A percentile compares a stretch with the other conserved stretches of the same genome.
phyloP scores from a whole-genome alignment of 441 rosid species.

The Capsella rubella region DNA sequence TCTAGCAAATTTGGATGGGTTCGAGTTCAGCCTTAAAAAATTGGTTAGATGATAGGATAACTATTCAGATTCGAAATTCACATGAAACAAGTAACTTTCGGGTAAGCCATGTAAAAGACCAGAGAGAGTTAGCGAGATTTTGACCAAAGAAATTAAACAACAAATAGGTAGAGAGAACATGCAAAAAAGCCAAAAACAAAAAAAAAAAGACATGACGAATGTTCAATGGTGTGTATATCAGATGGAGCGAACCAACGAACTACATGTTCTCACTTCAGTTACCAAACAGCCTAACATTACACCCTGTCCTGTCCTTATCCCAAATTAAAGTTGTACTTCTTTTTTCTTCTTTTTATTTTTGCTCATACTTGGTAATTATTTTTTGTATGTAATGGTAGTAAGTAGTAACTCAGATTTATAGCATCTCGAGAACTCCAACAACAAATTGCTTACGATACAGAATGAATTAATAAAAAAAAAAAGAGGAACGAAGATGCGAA shows the following conservation, averaged over 20 bases:
- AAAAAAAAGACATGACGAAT: not conserved
- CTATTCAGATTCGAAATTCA: not conserved
- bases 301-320: conserved; percentile 30
- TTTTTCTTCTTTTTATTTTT: too few species aligned
- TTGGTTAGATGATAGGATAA: not conserved
- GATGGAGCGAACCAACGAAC: conserved; percentile 22
- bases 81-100: conserved; percentile 8
- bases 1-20: too few species aligned
- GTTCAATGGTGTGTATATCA: conserved; percentile 20
- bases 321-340: not conserved
- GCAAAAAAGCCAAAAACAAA: not conserved
- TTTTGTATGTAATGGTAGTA: not conserved
- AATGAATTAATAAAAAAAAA: not conserved
- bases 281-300: conserved; percentile 28
- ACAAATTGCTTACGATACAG: not conserved
- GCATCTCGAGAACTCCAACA: not conserved
- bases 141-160: not conserved
- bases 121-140: conserved; percentile 1
- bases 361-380: too few species aligned
- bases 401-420: not conserved
- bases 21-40: too few species aligned
- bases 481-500: conserved; percentile 12
- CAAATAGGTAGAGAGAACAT: not conserved
- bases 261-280: conserved; percentile 28
- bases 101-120: conserved; percentile 16